These are phyloP conservation scores for Penicillium italicum DNA, from an alignment of 2,329 filamentous ascomycete species.

Conservation along the genomic window DNA sequence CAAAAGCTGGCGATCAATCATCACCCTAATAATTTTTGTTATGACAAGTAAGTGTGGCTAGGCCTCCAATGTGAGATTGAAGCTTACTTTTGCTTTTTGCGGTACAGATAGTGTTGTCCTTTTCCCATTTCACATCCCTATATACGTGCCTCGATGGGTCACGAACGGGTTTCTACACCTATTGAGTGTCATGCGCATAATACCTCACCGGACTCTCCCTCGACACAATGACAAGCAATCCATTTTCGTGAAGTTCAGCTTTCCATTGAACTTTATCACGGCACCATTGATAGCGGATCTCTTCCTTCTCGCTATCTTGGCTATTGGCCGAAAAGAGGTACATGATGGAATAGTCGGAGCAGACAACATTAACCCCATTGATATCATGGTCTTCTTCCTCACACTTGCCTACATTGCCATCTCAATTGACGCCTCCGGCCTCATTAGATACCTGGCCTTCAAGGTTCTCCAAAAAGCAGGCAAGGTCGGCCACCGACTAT, in stretches of 20 bases:
- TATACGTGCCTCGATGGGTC: conserved; percentile 56
- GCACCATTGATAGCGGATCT: conserved; percentile 68
- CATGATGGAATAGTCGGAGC: conserved; percentile 65
- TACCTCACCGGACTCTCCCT: conserved; percentile 41
- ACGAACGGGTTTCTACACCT: conserved; percentile 45
- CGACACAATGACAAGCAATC: conserved; percentile 28
- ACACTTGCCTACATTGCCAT: conserved; percentile 73
- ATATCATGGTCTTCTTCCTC: conserved; percentile 73
- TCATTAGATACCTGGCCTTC: conserved; percentile 68
- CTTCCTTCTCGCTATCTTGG: conserved; percentile 65
- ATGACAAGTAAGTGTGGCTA: conserved; percentile 59
- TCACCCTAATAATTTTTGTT: conserved; percentile 67
- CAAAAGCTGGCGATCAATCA: conserved; percentile 63
- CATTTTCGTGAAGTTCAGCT: conserved; percentile 50
- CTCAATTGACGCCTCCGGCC: conserved; percentile 70
- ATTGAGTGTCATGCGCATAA: conserved; percentile 52
- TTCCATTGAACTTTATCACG: conserved; percentile 69
- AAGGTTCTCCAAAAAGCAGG: conserved; percentile 66
- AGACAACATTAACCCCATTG: conserved; percentile 63
- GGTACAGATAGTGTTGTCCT: conserved; percentile 62
- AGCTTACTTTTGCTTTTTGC: conserved; percentile 2
- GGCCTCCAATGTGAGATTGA: not conserved
- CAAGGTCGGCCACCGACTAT: conserved; percentile 63
- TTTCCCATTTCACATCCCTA: conserved; percentile 63
- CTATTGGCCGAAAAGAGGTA: conserved; percentile 65